A percentile compares a stretch with the other conserved stretches of the same genome.
phyloP scores from a whole-genome alignment of 169 alveolate species.

The Ichthyophthirius multifiliis region DNA sequence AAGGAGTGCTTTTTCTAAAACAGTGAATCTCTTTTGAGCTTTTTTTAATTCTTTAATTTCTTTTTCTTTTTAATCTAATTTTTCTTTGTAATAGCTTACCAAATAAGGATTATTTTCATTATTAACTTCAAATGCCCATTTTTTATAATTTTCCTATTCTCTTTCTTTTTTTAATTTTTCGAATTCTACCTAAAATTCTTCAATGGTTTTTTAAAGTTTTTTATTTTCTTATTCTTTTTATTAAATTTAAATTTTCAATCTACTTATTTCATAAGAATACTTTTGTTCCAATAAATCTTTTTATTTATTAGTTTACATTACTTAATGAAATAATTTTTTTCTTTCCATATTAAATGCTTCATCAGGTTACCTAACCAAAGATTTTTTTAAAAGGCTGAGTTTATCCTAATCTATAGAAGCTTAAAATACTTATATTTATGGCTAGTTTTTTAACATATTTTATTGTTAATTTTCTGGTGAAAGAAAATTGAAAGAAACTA shows the following conservation, averaged over 20 bases:
- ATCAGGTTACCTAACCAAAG: not conserved
- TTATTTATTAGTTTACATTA: constrained; percentile 4
- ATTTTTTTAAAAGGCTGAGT: not conserved
- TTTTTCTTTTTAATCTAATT: not conserved
- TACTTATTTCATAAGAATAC: not conserved
- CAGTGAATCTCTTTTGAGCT: not conserved
- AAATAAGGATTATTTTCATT: constrained; percentile 22
- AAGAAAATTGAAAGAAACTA: too few relatives aligned
- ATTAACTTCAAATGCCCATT: constrained; percentile 3
- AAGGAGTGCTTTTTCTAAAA: constrained; percentile 2
- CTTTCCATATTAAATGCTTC: not conserved
- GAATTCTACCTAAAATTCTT: not conserved
- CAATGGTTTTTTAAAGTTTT: not conserved
- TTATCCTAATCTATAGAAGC: not conserved
- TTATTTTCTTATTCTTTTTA: constrained; percentile 9
- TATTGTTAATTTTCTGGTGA: not conserved
- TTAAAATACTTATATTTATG: not conserved
- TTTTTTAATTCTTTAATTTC: not conserved
- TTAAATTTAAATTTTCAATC: not conserved
- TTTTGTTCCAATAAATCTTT: not conserved
- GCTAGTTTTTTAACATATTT: not conserved
- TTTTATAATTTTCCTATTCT: not conserved
- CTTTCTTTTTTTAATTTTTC: not conserved
- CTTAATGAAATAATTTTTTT: not conserved
- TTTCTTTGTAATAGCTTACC: not conserved